Evolutionary conservation across 768 basidiomycete species (phyloP).

Genomic region (Lentinula detonsa): DNA sequence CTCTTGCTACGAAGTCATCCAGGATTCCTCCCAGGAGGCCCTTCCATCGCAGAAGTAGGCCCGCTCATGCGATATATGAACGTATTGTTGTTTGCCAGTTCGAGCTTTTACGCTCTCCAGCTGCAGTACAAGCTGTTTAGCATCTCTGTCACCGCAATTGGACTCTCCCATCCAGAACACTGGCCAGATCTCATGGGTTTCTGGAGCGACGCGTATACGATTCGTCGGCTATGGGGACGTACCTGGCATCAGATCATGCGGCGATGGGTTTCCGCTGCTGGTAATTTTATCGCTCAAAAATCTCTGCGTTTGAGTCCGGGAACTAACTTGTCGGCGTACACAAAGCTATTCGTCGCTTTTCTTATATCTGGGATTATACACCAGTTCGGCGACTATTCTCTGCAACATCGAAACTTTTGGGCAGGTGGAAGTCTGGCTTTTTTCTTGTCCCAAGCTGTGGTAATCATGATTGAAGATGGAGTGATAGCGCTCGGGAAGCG

Average conservation of each 20-base stretch:
- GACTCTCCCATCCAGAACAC: slow-evolving; percentile 15
- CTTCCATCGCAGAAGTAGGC: slow-evolving; percentile 8
- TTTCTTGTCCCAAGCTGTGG: slow-evolving; percentile 25
- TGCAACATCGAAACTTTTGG: not conserved
- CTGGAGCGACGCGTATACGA: slow-evolving; percentile 22
- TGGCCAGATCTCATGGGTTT: slow-evolving; percentile 26
- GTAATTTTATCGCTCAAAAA: not conserved
- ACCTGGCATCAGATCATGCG: slow-evolving; percentile 21
- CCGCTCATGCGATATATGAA: slow-evolving; percentile 12
- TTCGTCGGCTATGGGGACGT: slow-evolving; percentile 27
- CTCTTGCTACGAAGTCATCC: slow-evolving; percentile 9
- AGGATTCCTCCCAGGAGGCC: slow-evolving; percentile 10
- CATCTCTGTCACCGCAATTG: slow-evolving; percentile 8
- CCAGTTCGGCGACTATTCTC: slow-evolving; percentile 8
- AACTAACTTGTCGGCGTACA: slow-evolving; percentile 6
- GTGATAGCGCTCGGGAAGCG: slow-evolving; percentile 15
- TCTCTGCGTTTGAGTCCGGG: slow-evolving; percentile 6
- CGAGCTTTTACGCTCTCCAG: slow-evolving; percentile 13
- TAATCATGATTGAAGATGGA: slow-evolving; percentile 27
- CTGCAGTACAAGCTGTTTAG: slow-evolving; percentile 7
- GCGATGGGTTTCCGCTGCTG: not conserved
- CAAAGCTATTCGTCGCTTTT: slow-evolving; percentile 9
- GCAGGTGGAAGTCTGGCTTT: slow-evolving; percentile 15
- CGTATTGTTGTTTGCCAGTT: slow-evolving; percentile 16
- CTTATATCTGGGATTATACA: slow-evolving; percentile 11